phyloP scores from a whole-genome alignment of 139 green algal species.

The Auxenochlorella pyrenoidosa region DNA sequence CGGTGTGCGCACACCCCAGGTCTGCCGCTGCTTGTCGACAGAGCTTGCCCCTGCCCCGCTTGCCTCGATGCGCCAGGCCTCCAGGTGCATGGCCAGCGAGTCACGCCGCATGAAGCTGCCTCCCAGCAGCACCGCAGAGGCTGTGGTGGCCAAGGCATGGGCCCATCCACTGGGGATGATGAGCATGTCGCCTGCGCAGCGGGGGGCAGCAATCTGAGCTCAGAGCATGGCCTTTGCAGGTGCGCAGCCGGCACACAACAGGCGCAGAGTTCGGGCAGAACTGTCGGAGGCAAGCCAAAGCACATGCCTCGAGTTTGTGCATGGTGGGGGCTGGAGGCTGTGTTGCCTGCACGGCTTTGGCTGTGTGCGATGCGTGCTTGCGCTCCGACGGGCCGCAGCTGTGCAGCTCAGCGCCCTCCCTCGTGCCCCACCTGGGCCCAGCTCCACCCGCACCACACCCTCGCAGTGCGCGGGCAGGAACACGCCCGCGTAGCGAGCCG shows the following conservation, averaged over 20 bases:
- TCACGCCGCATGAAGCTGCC: conserved; percentile 31
- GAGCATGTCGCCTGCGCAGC: conserved; percentile 34
- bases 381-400: too few species aligned
- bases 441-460: conserved; percentile 17
- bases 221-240: neutral
- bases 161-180: conserved; percentile 35
- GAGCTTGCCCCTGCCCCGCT: neutral
- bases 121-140: conserved; percentile 5
- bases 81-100: conserved; percentile 35
- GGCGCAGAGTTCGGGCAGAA: too few species aligned
- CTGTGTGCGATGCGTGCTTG: too few species aligned
- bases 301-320: too few species aligned
- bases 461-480: conserved; percentile 40
- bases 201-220: neutral
- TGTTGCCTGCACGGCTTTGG: too few species aligned
- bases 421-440: neutral
- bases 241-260: neutral
- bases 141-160: conserved; percentile 19
- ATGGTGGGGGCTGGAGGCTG: too few species aligned
- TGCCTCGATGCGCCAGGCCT: conserved; percentile 38
- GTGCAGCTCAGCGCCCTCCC: too few species aligned
- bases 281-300: too few species aligned
- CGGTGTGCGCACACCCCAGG: too few species aligned
- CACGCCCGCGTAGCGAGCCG: conserved; percentile 17
- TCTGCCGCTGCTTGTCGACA: too few species aligned